Conservation (phyloP, 2,329 filamentous ascomycete species). For the Fusarium cyanostomum region DNA sequence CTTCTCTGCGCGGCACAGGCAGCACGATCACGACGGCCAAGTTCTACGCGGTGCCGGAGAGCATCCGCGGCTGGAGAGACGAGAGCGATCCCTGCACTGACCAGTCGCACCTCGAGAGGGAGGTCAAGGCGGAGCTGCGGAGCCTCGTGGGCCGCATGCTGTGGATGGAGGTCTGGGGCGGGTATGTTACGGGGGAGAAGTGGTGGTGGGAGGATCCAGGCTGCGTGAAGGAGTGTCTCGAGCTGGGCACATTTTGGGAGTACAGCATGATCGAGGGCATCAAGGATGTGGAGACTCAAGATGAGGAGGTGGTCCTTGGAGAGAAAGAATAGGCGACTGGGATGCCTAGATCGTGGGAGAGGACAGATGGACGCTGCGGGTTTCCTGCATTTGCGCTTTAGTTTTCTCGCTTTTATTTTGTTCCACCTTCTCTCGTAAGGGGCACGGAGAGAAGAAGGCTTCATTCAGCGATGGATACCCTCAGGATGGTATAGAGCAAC, state of each 20-base stretch:
- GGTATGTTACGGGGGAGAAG: slow-evolving; percentile 56
- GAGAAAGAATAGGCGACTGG: neutral
- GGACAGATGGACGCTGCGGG: neutral
- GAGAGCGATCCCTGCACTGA: slow-evolving; percentile 40
- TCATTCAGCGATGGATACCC: neutral
- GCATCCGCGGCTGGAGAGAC: slow-evolving; percentile 32
- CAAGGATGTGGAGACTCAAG: slow-evolving; percentile 49
- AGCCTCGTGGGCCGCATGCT: slow-evolving; percentile 64
- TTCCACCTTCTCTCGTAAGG: neutral
- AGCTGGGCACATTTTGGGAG: slow-evolving; percentile 66
- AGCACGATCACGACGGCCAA: slow-evolving; percentile 59
- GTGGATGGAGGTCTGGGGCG: slow-evolving; percentile 70
- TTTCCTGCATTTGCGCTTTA: neutral
- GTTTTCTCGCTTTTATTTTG: neutral
- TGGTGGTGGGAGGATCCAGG: slow-evolving; percentile 72
- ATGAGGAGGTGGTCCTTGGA: slow-evolving; percentile 1
- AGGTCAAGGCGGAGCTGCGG: slow-evolving; percentile 58
- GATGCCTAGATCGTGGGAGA: neutral
- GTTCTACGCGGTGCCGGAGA: slow-evolving; percentile 57
- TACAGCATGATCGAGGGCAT: slow-evolving; percentile 66
- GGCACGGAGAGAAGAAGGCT: neutral
- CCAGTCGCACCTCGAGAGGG: slow-evolving; percentile 37
- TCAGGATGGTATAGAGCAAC: neutral
- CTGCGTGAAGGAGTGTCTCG: slow-evolving; percentile 64
- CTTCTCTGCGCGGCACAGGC: slow-evolving; percentile 58